Evolutionary conservation across 352 stramenopile species (phyloP), one percentile per base, ranked within the genome.

Genomic region (Globisporangium ultimum): DNA sequence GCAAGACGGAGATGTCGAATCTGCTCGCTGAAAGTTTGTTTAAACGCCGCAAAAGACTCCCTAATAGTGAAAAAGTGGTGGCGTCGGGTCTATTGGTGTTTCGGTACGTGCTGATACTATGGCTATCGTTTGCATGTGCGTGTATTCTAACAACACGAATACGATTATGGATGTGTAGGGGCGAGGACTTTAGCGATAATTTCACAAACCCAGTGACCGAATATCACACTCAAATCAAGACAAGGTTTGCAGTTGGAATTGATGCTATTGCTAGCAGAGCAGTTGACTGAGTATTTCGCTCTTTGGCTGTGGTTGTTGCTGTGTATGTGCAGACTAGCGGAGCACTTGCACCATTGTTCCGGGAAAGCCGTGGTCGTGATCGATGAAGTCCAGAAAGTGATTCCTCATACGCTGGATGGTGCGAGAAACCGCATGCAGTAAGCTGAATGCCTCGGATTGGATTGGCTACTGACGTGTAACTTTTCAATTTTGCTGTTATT

Each of bases 361-460:
- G 89, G 89, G 20, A 93, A 96, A 62, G 88, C 87, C 3, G 78
- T 97, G 11, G 82, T 97, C 22, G 70, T 97, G 32, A 96, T 97
- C 50, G 89, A 97, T 57, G 89, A 97, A 77, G 81, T 97, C 24
- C 88, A 97, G 57, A 97, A 97, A 63, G 85, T 95, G 56, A 88
- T 96, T 52, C 88, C 88, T 11, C 85, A 93, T 48, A 96, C 89
- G 1, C 76, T 97, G 14, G 88, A 97, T 48, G 86, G 81, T 91
- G 70, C 5, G 5, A 6, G 24, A 2, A 32, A 32, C 2, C 2
- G 24, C 24, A 32, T 32, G 24, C 24, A 32, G 24, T 32, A 32
- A 32, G 5, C 24, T 32, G 5, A 22, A 56, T 66, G 7, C 45
- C 21, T 17, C 47, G 3, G n/a, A n/a, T n/a, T n/a, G 18, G 56